Percentiles rank a stretch among this genome's conserved stretches.
phyloP scores from a whole-genome alignment of 2,329 filamentous ascomycete species.

The Phialocephala sp. region DNA sequence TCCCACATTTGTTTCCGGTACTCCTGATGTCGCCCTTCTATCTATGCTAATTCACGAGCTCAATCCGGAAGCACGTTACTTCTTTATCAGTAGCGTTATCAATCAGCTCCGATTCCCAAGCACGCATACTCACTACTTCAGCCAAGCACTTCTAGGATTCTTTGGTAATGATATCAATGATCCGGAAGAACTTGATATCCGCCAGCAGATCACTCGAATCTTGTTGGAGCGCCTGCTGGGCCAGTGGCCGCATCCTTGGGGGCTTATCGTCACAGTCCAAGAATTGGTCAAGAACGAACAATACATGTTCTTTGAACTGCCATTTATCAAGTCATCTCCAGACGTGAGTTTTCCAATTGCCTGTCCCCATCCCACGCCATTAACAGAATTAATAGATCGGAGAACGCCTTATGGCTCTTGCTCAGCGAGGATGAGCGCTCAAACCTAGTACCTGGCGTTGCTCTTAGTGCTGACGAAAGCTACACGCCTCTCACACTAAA shows the following conservation, averaged over 20 bases:
- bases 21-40: conserved; percentile 73
- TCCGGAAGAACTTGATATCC: conserved; percentile 79
- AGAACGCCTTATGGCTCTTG: conserved; percentile 41
- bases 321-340: conserved; percentile 87
- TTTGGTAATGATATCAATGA: conserved; percentile 78
- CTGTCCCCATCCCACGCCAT: conserved; percentile 3
- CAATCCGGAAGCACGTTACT: conserved; percentile 79
- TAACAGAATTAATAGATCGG: conserved; percentile 37
- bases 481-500: background rate
- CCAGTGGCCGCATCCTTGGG: conserved; percentile 95
- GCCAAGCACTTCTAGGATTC: conserved; percentile 80
- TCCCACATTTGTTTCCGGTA: conserved; percentile 66
- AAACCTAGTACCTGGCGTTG: conserved; percentile 23
- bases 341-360: conserved; percentile 63
- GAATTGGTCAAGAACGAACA: conserved; percentile 91
- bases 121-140: conserved; percentile 91
- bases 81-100: conserved; percentile 80
- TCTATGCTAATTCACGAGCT: conserved; percentile 79
- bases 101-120: conserved; percentile 94
- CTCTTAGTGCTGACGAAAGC: background rate
- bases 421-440: conserved; percentile 2
- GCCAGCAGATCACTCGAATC: conserved; percentile 88
- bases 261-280: conserved; percentile 83
- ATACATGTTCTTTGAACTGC: conserved; percentile 90
- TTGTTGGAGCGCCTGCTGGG: conserved; percentile 87